Evolutionary conservation across 768 basidiomycete genomes (phyloP).

Genomic region (Tylopilus sp.): DNA sequence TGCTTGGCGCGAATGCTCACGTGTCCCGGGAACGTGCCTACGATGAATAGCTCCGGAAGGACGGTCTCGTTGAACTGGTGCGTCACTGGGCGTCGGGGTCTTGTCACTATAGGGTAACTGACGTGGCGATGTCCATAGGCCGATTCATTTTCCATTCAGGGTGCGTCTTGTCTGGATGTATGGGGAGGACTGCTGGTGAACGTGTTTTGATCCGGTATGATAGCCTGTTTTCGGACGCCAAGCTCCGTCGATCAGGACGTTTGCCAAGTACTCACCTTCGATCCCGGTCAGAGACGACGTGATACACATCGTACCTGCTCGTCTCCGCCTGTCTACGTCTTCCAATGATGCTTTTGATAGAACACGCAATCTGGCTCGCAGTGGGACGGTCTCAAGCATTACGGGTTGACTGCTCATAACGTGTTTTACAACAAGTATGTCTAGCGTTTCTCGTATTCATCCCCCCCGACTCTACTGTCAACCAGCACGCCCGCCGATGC

Average conservation of each 20-base stretch:
- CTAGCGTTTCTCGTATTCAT: background rate
- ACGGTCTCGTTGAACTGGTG: constrained; percentile 62
- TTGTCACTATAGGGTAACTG: background rate
- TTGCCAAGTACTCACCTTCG: constrained; percentile 14
- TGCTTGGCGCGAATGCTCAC: background rate
- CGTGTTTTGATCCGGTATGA: background rate
- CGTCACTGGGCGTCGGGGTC: constrained; percentile 14
- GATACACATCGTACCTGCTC: constrained; percentile 47
- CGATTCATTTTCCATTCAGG: constrained; percentile 63
- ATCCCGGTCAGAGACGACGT: constrained; percentile 40
- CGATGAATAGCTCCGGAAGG: constrained; percentile 43
- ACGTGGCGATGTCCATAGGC: constrained; percentile 37
- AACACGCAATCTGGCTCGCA: constrained; percentile 71
- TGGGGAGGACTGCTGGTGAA: background rate
- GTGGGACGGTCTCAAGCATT: constrained; percentile 67
- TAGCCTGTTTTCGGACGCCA: constrained; percentile 59
- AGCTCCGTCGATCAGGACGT: constrained; percentile 48
- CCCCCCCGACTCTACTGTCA: background rate
- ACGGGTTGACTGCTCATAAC: constrained; percentile 47
- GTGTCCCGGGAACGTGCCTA: background rate
- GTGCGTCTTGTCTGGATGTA: constrained; percentile 29
- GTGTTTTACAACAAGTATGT: constrained; percentile 63
- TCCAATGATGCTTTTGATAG: constrained; percentile 27
- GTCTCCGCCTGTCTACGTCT: background rate
- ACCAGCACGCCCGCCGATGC: constrained; percentile 41